Evolutionary conservation across 208 protist species (phyloP), one percentile per base, ranked within the genome.

Genomic region (Acanthamoeba healyi): DNA sequence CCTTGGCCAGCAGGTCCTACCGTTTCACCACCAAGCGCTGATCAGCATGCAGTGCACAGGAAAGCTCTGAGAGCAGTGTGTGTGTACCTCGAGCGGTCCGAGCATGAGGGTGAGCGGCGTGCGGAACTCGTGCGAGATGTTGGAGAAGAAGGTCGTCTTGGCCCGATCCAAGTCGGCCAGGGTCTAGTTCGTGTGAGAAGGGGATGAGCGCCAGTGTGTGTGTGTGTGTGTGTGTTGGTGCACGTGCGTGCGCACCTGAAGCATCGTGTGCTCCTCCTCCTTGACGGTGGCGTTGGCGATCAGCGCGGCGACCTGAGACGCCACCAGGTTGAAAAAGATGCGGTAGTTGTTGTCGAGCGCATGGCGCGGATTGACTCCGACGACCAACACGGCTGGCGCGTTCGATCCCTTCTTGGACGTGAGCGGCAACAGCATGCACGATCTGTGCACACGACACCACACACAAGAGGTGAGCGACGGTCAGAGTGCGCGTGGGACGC

Each of bases 71-170:
- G n/a, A n/a, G n/a, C n/a, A n/a, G n/a, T n/a, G n/a, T n/a, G n/a
- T n/a, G n/a, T n/a, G n/a, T n/a, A n/a, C n/a, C n/a, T n/a, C 94
- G 36, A 95, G 84, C 17, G 90, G 94, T 15, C 61, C 88, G 12
- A 94, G 63, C 36, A 94, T 95, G 36, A 94, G 94, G 2, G 88
- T 94, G 36, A 94, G 90, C 7, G 94, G 88, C 2, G 94, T 95
- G n/a, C 89, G 42, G 36, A 95, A 94, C 65, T 95, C 94, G 56
- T 95, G 94, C 10, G 87, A 94, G n/a, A 49, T 15, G 44, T 51
- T 51, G 44, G 44, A 51, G 54, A 61, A 61, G 22, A 61, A 61
- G 3, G 54, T 61, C 54, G 54, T 61, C 54, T 61, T 61, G 54
- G 54, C 54, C 54, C 54, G 54, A 17, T 61, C 54, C 19, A 61